Base-by-base conservation (phyloP, 805 yeast species). In the Candida odintsovae region DNA sequence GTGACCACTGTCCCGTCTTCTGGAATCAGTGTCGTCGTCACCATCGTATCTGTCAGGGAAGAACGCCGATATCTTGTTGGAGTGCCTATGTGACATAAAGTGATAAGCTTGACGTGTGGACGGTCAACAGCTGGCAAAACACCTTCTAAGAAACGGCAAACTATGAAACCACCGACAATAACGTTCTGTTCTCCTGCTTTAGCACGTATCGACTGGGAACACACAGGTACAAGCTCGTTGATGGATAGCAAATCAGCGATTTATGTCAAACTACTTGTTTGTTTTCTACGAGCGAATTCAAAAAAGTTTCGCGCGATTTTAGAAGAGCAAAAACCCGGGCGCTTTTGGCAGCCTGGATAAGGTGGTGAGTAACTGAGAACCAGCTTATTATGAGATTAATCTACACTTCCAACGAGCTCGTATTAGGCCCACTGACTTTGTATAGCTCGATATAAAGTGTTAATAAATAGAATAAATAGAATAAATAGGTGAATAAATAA, bases 401-500 rank as follows among this genome's bases (percentile, higher is more conserved):
- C n/a, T n/a, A n/a, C n/a, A n/a, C n/a, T n/a, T n/a, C n/a, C n/a
- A n/a, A n/a, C n/a, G n/a, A n/a, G n/a, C n/a, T n/a, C n/a, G n/a
- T n/a, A n/a, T n/a, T n/a, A n/a, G n/a, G n/a, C n/a, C n/a, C n/a
- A n/a, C n/a, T n/a, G n/a, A n/a, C n/a, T n/a, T n/a, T n/a, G n/a
- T n/a, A n/a, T n/a, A n/a, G n/a, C n/a, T n/a, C n/a, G n/a, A n/a
- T n/a, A n/a, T n/a, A n/a, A n/a, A n/a, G n/a, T n/a, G n/a, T n/a
- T n/a, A 39, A 46, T 44, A 42, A 50, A 52, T 50, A 48, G 42
- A 50, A 52, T 50, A 48, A 40, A 41, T 48, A 33, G 18, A 49
- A 35, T 42, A 42, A 42, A 42, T 42, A 40, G 40, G 40, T 7
- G 11, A 41, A 44, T 42, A 28, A 13, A 28, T 19, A 43, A 39